A percentile compares a stretch with the other conserved stretches of the same genome.
These are phyloP conservation scores for Boletales sp. DNA, from an alignment of 768 basidiomycete species.

Conservation along the genomic window DNA sequence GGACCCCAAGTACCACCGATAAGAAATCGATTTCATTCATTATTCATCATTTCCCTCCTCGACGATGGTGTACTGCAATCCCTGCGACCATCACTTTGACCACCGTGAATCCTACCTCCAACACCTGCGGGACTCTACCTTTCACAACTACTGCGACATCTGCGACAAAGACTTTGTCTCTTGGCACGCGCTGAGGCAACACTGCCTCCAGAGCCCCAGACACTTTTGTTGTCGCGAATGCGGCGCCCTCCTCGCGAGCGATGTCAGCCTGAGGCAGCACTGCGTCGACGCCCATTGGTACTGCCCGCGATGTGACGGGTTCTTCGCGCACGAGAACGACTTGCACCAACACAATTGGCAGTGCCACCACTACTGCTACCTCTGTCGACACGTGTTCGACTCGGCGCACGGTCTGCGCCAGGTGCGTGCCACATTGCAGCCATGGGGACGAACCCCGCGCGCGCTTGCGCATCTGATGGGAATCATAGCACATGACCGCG, in stretches of 20 bases:
- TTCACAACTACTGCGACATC: slow-evolving; percentile 43
- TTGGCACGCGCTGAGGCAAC: slow-evolving; percentile 39
- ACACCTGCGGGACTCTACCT: slow-evolving; percentile 34
- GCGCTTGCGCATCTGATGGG: too few species aligned
- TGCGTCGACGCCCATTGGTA: slow-evolving; percentile 37
- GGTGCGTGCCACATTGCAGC: too few species aligned
- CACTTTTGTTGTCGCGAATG: slow-evolving; percentile 57
- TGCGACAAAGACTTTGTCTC: slow-evolving; percentile 48
- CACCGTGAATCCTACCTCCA: slow-evolving; percentile 22
- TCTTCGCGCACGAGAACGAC: slow-evolving; percentile 39
- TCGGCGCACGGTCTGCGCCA: slow-evolving; percentile 16
- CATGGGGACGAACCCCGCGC: too few species aligned
- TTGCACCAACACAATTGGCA: slow-evolving; percentile 50
- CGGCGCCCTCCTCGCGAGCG: slow-evolving; percentile 36
- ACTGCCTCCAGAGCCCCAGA: slow-evolving; percentile 46
- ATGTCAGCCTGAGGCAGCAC: slow-evolving; percentile 37
- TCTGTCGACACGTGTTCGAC: slow-evolving; percentile 43
- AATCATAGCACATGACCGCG: too few species aligned
- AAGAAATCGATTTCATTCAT: too few species aligned
- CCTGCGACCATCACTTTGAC: neutral
- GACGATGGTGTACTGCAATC: neutral
- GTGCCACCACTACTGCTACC: slow-evolving; percentile 39
- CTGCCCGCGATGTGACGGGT: slow-evolving; percentile 40
- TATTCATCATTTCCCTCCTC: too few species aligned
- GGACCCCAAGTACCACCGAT: too few species aligned